Evolutionary conservation across 345 rosid genomes (phyloP), one percentile per base, ranked within the genome.

Genomic region (Eucalyptus albens): DNA sequence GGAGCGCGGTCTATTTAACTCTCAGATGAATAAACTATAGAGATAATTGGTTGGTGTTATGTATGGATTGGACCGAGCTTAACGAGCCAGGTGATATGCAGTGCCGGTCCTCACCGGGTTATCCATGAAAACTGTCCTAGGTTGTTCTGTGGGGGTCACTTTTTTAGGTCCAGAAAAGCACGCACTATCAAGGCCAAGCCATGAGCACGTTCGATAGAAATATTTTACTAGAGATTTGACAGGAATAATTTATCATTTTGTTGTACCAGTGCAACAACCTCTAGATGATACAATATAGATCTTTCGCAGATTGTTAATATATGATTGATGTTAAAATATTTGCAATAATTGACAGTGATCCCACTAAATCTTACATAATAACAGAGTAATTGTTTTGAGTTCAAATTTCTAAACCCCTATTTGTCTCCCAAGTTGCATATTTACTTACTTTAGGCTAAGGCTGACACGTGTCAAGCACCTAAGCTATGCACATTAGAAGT

Each of bases 321-420:
- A 3, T 8, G 21, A 65, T n/a, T 15, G 11, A 65, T 65, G 60
- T 56, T 56, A 56, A 22, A 55, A 55, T 55, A 55, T 56, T 56
- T 56, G 1, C 6, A 24, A 56, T 26, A 56, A 1, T 56, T 56
- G 13, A 56, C 0, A 0, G 3, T 10, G 1, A 56, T 56, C 29
- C 3, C 6, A 56, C 3, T 26, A 56, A 56, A 24, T 56, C 29
- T 56, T 24, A 56, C 6, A 24, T 11, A 56, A 22, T 56, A 56
- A 22, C 6, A 24, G 62, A 2, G 13, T 11, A 56, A 26, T 24
- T 10, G 2, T 56, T 1, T 24, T 56, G 13, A 26, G 29, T 56
- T 56, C 1, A 56, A 10, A 56, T 56, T 24, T 56, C 13, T 24
- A 56, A 26, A 56, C 6, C 29, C 13, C 29, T 56, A 22, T 56